These are phyloP conservation scores for Fusarium cyanostomum DNA, from an alignment of 2,329 filamentous ascomycete genomes.

Conservation along the genomic window DNA sequence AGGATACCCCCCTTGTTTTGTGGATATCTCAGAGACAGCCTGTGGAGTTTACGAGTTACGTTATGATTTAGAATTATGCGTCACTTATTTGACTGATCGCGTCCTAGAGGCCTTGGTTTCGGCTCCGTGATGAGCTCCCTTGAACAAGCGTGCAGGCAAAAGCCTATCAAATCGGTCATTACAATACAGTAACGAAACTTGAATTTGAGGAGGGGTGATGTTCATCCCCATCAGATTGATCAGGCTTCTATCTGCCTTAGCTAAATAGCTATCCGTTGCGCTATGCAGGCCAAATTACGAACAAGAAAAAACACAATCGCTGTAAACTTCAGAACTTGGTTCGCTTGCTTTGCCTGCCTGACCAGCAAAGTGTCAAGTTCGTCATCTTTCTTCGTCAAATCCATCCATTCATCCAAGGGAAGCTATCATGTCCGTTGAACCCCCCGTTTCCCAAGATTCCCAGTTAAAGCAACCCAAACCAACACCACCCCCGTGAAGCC, in stretches of 20 bases:
- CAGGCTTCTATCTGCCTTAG: slow-evolving; percentile 15
- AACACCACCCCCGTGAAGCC: slow-evolving; percentile 38
- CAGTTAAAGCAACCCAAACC: slow-evolving; percentile 35
- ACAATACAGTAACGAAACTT: not conserved
- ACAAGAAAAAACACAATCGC: slow-evolving; percentile 28
- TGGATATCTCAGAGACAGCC: not conserved
- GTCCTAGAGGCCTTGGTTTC: too few relatives aligned
- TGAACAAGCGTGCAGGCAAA: not conserved
- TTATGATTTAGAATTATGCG: not conserved
- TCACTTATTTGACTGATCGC: not conserved
- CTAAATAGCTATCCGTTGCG: slow-evolving; percentile 5
- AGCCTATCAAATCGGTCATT: not conserved
- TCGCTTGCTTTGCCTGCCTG: slow-evolving; percentile 19
- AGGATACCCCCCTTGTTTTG: not conserved
- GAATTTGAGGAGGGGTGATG: not conserved
- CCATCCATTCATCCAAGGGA: slow-evolving; percentile 30
- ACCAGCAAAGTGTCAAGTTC: slow-evolving; percentile 10
- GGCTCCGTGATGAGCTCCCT: too few relatives aligned
- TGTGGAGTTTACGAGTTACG: not conserved
- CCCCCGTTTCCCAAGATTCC: slow-evolving; percentile 31
- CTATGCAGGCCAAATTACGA: slow-evolving; percentile 11
- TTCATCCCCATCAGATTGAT: slow-evolving; percentile 15
- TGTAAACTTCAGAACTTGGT: slow-evolving; percentile 16
- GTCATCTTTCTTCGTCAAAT: slow-evolving; percentile 24
- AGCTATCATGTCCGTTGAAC: slow-evolving; percentile 18